phyloP scores from a whole-genome alignment of 2,329 filamentous ascomycete species.

The Cladophialophora chaetospira region DNA sequence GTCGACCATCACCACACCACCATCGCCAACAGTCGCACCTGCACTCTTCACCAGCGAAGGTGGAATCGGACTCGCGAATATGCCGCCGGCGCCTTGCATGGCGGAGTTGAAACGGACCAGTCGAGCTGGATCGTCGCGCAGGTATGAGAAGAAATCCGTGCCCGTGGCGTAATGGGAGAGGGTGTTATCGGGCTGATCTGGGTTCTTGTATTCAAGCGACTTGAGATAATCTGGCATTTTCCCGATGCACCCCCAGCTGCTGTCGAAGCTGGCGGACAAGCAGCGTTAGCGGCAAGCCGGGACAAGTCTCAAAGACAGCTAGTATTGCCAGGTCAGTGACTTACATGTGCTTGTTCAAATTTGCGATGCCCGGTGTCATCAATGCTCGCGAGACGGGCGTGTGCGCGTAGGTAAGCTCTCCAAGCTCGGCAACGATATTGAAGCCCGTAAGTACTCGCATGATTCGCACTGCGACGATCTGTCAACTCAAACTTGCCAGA shows the following conservation, averaged over 20 bases:
- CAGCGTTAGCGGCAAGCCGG: background rate
- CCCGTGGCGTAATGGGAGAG: slow-evolving; percentile 18
- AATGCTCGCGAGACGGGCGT: slow-evolving; percentile 11
- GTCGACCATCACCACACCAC: slow-evolving; percentile 37
- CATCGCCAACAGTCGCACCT: background rate
- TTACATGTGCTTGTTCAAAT: slow-evolving; percentile 20
- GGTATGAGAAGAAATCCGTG: slow-evolving; percentile 16
- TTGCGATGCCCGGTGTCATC: slow-evolving; percentile 2
- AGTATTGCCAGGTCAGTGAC: too few relatives aligned
- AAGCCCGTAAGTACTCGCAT: slow-evolving; percentile 17
- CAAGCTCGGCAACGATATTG: slow-evolving; percentile 14
- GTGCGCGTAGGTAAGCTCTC: slow-evolving; percentile 10
- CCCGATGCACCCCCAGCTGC: slow-evolving; percentile 14
- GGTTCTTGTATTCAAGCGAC: slow-evolving; percentile 18
- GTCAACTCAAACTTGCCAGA: too few relatives aligned
- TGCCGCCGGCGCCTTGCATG: slow-evolving; percentile 10
- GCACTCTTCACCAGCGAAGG: background rate
- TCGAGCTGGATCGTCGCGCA: slow-evolving; percentile 11
- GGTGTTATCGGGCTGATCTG: slow-evolving; percentile 15
- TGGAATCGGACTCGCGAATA: slow-evolving; percentile 11
- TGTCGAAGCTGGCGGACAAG: slow-evolving; percentile 8
- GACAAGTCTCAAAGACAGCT: background rate
- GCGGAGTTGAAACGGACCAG: slow-evolving; percentile 16
- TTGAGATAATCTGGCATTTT: slow-evolving; percentile 18
- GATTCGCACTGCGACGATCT: slow-evolving; percentile 4